Evolutionary conservation across 1,284 basidiomycete genomes (phyloP).

Genomic region (Schizophyllum commune): DNA sequence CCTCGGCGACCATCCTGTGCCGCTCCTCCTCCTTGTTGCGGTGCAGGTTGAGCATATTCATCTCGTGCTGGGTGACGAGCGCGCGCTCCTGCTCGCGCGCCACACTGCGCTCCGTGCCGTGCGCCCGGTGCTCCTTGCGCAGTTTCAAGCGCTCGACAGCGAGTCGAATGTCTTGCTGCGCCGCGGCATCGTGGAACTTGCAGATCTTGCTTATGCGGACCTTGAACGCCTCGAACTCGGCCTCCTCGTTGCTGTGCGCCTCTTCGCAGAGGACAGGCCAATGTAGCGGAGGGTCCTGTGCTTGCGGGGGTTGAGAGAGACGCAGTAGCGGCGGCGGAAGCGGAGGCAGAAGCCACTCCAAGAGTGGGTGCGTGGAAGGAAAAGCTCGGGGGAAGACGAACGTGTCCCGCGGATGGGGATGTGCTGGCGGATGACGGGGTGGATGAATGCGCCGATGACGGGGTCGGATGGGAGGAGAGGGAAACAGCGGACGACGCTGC

Average conservation of each 20-base stretch:
- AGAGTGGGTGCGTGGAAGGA: neutral
- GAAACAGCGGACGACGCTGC: neutral
- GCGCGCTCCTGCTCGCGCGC: constrained; percentile 23
- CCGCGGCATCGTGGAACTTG: constrained; percentile 46
- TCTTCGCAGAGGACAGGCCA: constrained; percentile 15
- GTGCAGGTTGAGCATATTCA: constrained; percentile 35
- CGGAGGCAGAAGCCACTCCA: neutral
- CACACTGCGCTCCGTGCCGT: constrained; percentile 11
- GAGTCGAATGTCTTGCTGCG: constrained; percentile 37
- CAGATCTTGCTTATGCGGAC: constrained; percentile 44
- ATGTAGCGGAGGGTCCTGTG: neutral
- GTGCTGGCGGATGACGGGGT: neutral
- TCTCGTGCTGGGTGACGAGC: constrained; percentile 36
- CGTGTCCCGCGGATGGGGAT: neutral
- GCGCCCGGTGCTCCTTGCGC: constrained; percentile 1
- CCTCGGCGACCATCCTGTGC: constrained; percentile 35
- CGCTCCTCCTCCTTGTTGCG: constrained; percentile 39
- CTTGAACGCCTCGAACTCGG: constrained; percentile 43
- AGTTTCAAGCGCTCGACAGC: constrained; percentile 31
- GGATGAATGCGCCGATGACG: neutral
- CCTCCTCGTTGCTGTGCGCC: constrained; percentile 28
- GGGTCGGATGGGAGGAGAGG: neutral
- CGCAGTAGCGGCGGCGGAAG: neutral
- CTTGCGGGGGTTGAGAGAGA: neutral
- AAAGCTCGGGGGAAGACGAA: neutral